Evolutionary conservation across 148 eudicot species (phyloP), one percentile per base, ranked within the genome.

Genomic region (Cornus controversa): DNA sequence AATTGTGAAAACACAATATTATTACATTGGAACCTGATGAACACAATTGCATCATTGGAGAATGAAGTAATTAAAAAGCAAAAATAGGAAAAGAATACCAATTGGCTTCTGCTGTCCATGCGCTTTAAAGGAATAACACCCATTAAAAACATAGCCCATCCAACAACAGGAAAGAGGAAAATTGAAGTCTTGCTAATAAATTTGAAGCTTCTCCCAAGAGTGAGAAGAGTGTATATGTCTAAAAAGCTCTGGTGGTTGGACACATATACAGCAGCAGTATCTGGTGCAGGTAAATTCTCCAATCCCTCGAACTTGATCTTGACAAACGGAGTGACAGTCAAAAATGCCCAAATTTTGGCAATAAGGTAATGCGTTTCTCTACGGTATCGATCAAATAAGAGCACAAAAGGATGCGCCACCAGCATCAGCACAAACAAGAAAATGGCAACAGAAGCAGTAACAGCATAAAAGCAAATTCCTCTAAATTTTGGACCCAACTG

Each of bases 161-260:
- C 99, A 77, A 95, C 80, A 66, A 95, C 53, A 47, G 99, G 99
- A 78, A 76, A 84, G 66, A 90, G 71, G 78, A 95, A 95, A 81
- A 93, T 90, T 18, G 94, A 81, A 29, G 97, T 95, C 82, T 95
- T 95, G 91, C 99, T 95, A 0, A 95, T 91, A 80, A 95, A 93
- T 91, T 95, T 95, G 76, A 93, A 93, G 87, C 80, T 85, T 81
- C 93, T 85, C 67, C 93, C 92, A 66, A 95, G 93, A 78, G 97
- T 93, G 29, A 95, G 91, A 82, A 93, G 90, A 69, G 97, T 67
- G 79, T 91, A 93, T 79, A 93, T 93, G 82, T 95, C 99, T 34
- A 95, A 83, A 83, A 95, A 95, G 84, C 99, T 95, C 87, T 91
- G 99, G 81, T 95, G 96, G 74, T 95, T 95, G 78, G 99, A 90